phyloP scores from a whole-genome alignment of 495 filamentous ascomycete genomes.

The Bryoglossum gracile region DNA sequence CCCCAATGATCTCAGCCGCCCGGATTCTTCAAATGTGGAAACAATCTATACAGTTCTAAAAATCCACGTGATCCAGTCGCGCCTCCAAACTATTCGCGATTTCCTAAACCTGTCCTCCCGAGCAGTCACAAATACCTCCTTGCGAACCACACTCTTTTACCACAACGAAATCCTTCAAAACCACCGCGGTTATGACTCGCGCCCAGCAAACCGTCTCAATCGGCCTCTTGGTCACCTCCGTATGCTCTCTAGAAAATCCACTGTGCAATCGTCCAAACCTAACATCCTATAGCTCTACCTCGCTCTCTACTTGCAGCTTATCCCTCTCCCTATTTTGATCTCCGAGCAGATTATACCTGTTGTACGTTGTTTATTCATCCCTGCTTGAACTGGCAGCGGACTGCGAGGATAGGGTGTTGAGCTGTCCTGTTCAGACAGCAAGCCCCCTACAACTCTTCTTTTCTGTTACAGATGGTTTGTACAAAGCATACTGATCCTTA shows the following conservation, averaged over 20 bases:
- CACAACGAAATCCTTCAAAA: neutral
- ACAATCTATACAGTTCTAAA: too few species aligned
- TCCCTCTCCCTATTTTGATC: slow-evolving; percentile 71
- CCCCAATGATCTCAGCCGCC: too few species aligned
- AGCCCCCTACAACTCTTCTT: neutral
- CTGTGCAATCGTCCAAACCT: neutral
- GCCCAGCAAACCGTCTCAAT: slow-evolving; percentile 89
- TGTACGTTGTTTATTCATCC: slow-evolving; percentile 37
- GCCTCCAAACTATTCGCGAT: slow-evolving; percentile 1
- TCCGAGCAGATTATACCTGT: slow-evolving; percentile 66
- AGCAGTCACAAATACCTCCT: slow-evolving; percentile 11
- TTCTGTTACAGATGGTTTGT: neutral
- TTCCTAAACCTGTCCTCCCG: slow-evolving; percentile 10
- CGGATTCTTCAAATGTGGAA: too few species aligned
- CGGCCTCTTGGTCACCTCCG: slow-evolving; percentile 78
- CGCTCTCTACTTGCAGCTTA: slow-evolving; percentile 71
- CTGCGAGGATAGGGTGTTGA: too few species aligned
- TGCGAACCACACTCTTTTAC: slow-evolving; percentile 25
- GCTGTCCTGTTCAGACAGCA: neutral
- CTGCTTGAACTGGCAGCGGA: too few species aligned
- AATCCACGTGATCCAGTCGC: neutral
- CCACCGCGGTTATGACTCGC: slow-evolving; percentile 64
- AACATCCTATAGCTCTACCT: slow-evolving; percentile 66
- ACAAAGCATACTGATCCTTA: neutral
- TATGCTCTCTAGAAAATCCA: too few species aligned